phyloP scores from a whole-genome alignment of 2,329 filamentous ascomycete genomes.

The Mycogone perniciosa region DNA sequence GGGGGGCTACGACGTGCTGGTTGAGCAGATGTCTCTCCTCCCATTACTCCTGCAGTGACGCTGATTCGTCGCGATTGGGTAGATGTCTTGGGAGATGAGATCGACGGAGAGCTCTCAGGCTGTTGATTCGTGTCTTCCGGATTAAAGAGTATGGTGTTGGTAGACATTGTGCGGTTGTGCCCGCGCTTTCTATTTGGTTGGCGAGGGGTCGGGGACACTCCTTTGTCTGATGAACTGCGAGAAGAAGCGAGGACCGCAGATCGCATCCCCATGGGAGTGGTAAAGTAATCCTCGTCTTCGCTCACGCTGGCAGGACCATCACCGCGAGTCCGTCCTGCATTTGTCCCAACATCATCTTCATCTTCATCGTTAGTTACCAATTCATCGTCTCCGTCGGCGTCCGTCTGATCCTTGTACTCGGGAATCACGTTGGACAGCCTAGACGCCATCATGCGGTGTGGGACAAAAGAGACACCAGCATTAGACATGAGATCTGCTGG shows the following conservation, averaged over 20 bases:
- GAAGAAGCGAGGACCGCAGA: constrained; percentile 33
- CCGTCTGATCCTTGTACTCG: constrained; percentile 58
- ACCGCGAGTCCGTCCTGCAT: constrained; percentile 30
- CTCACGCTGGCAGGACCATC: constrained; percentile 24
- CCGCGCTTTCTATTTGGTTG: constrained; percentile 30
- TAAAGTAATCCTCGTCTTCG: constrained; percentile 47
- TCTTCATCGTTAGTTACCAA: constrained; percentile 75
- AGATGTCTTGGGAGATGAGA: constrained; percentile 32
- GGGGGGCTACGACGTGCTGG: constrained; percentile 40
- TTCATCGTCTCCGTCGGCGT: constrained; percentile 86
- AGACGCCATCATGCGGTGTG: constrained; percentile 30
- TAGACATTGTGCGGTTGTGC: constrained; percentile 71
- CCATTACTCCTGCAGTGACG: constrained; percentile 17
- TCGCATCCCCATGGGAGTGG: constrained; percentile 40
- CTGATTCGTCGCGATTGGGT: constrained; percentile 25
- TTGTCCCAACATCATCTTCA: constrained; percentile 48
- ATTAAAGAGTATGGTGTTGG: constrained; percentile 78
- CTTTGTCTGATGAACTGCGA: constrained; percentile 25
- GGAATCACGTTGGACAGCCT: constrained; percentile 27
- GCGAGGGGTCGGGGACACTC: constrained; percentile 27
- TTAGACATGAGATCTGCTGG: constrained; percentile 56
- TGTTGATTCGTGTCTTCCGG: constrained; percentile 45
- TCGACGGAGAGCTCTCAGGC: constrained; percentile 35
- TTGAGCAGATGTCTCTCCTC: constrained; percentile 31
- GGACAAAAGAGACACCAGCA: constrained; percentile 33